Conservation (phyloP, 306 rosid species). For the Acacia acuminata region DNA sequence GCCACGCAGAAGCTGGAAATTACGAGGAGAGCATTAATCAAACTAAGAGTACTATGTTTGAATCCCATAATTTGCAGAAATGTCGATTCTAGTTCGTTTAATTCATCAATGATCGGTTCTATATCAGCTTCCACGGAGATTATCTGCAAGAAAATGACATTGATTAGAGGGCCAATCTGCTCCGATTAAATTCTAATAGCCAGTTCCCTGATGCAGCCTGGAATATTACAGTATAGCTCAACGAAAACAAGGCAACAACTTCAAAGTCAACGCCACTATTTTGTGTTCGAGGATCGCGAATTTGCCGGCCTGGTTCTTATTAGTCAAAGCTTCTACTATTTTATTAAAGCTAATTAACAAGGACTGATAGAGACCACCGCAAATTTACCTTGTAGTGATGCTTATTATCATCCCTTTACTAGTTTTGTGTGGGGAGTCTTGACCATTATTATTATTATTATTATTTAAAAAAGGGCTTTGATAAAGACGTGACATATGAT, state of each 20-base stretch:
- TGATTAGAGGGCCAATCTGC: background rate
- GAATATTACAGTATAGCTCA: background rate
- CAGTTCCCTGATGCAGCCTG: background rate
- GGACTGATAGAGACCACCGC: background rate
- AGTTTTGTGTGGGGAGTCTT: background rate
- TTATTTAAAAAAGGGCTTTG: too few species aligned
- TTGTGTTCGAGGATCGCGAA: background rate
- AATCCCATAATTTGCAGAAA: conserved; percentile 34
- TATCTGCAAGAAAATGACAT: background rate
- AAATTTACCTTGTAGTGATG: background rate
- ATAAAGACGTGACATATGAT: background rate
- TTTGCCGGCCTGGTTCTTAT: background rate
- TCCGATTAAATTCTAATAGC: background rate
- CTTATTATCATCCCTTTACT: background rate
- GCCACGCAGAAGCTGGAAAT: conserved; percentile 8
- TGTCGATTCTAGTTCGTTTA: background rate
- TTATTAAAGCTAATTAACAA: background rate
- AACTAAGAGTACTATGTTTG: background rate
- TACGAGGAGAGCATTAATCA: conserved; percentile 1
- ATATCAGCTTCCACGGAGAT: background rate
- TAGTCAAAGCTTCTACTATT: background rate
- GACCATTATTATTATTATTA: too few species aligned
- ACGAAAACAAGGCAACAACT: background rate
- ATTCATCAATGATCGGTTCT: background rate
- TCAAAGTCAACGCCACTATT: background rate